Evolutionary conservation across 2,329 filamentous ascomycete species (phyloP).

Genomic region (Exophiala dermatitidis): DNA sequence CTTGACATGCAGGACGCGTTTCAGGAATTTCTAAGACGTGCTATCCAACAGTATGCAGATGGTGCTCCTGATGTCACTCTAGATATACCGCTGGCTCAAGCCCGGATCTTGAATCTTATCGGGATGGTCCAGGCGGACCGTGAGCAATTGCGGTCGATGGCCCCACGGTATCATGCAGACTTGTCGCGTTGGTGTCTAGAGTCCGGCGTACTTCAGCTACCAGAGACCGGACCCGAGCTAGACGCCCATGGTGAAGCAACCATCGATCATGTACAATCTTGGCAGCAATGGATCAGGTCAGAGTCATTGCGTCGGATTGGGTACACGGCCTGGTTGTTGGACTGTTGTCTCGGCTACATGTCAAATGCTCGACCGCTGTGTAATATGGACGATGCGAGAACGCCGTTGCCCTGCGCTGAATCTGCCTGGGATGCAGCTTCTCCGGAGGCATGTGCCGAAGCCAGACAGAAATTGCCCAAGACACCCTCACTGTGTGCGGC

Average conservation of each 20-base stretch:
- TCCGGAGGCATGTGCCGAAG: slow-evolving; percentile 30
- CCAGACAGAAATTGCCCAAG: not conserved
- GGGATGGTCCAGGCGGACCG: slow-evolving; percentile 18
- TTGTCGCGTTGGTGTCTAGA: slow-evolving; percentile 23
- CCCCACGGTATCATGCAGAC: slow-evolving; percentile 22
- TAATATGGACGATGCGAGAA: slow-evolving; percentile 35
- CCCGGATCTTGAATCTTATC: slow-evolving; percentile 21
- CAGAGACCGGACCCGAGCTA: not conserved
- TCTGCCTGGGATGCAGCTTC: slow-evolving; percentile 36
- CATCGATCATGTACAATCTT: not conserved
- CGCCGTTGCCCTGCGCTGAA: slow-evolving; percentile 37
- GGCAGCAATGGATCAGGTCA: slow-evolving; percentile 38
- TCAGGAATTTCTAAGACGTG: slow-evolving; percentile 38
- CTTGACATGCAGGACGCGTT: slow-evolving; percentile 32
- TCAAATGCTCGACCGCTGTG: slow-evolving; percentile 30
- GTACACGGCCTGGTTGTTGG: slow-evolving; percentile 36
- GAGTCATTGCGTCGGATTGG: slow-evolving; percentile 36
- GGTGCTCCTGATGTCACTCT: slow-evolving; percentile 6
- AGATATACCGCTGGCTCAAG: slow-evolving; percentile 17
- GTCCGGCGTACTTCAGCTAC: slow-evolving; percentile 20
- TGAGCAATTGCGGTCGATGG: slow-evolving; percentile 13
- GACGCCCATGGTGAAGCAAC: not conserved
- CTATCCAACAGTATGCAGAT: slow-evolving; percentile 25
- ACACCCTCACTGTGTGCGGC: slow-evolving; percentile 27
- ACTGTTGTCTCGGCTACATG: slow-evolving; percentile 35